Percentiles rank a stretch among this genome's conserved stretches.
Conservation (phyloP, 345 rosid genomes). For the Euclidium syriacum region DNA sequence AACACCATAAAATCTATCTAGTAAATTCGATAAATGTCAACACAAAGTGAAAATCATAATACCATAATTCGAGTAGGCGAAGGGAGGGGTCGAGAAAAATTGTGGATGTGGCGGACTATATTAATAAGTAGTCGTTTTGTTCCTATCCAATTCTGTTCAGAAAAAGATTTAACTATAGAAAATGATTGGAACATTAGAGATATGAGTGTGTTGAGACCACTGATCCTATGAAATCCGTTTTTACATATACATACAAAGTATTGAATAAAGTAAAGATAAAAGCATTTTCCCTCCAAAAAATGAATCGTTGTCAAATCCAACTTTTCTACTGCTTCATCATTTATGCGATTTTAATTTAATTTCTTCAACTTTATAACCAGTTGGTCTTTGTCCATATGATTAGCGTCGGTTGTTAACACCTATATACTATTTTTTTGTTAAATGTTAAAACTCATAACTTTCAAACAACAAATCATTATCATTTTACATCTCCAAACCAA, state of each 20-base stretch:
- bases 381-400: slow-evolving; percentile 30
- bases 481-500: slow-evolving; percentile 13
- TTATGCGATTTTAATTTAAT: not conserved
- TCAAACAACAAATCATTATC: slow-evolving; percentile 11
- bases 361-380: slow-evolving; percentile 11
- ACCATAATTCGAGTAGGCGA: not conserved
- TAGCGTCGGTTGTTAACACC: slow-evolving; percentile 16
- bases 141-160: not conserved
- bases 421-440: too few relatives aligned
- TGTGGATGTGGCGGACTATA: not conserved
- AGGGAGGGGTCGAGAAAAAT: not conserved
- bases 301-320: slow-evolving; percentile 17
- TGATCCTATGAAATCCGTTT: slow-evolving; percentile 16
- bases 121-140: not conserved
- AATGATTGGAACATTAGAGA: slow-evolving; percentile 10
- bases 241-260: too few relatives aligned
- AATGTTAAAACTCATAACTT: too few relatives aligned
- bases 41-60: not conserved
- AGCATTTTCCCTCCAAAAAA: slow-evolving; percentile 14
- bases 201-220: slow-evolving; percentile 2
- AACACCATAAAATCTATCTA: not conserved
- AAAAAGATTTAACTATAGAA: not conserved
- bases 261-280: slow-evolving; percentile 15
- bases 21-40: not conserved
- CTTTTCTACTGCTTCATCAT: slow-evolving; percentile 1